phyloP scores from a whole-genome alignment of 1,284 basidiomycete genomes.

The Caloboletus inedulis region DNA sequence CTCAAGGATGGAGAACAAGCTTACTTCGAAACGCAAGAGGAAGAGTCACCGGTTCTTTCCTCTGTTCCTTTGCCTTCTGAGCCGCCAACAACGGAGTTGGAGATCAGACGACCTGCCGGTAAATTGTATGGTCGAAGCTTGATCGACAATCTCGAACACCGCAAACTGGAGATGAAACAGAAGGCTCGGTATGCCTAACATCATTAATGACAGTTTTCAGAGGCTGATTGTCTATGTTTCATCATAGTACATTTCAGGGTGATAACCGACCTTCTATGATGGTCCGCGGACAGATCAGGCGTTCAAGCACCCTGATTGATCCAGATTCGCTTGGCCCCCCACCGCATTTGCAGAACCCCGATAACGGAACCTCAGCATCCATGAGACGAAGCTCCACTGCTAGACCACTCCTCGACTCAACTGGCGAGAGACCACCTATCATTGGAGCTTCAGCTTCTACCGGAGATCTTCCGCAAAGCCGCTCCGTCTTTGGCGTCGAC shows the following conservation, averaged over 20 bases:
- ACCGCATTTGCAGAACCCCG: constrained; percentile 20
- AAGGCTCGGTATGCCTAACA: constrained; percentile 59
- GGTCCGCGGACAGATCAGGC: constrained; percentile 54
- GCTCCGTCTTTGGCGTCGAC: constrained; percentile 81
- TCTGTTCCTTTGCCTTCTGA: constrained; percentile 36
- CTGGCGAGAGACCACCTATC: constrained; percentile 32
- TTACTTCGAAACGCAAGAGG: constrained; percentile 42
- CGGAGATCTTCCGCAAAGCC: constrained; percentile 39
- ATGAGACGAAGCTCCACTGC: constrained; percentile 48
- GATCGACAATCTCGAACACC: constrained; percentile 73
- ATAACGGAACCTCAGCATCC: constrained; percentile 35
- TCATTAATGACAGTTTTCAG: constrained; percentile 7
- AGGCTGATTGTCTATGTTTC: constrained; percentile 9
- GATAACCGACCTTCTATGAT: constrained; percentile 84
- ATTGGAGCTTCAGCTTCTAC: constrained; percentile 32
- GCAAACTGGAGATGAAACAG: constrained; percentile 70
- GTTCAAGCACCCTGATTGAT: constrained; percentile 69
- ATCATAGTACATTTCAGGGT: constrained; percentile 61
- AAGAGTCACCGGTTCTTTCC: constrained; percentile 38
- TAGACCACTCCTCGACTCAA: constrained; percentile 61
- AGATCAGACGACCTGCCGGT: constrained; percentile 55
- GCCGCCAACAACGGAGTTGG: constrained; percentile 23
- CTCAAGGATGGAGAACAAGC: constrained; percentile 70
- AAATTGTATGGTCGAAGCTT: constrained; percentile 77
- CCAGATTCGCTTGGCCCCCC: constrained; percentile 49